A percentile compares a stretch with the other conserved stretches of the same genome.
Conservation (phyloP, 345 rosid genomes). For the Citrus hindsii region DNA sequence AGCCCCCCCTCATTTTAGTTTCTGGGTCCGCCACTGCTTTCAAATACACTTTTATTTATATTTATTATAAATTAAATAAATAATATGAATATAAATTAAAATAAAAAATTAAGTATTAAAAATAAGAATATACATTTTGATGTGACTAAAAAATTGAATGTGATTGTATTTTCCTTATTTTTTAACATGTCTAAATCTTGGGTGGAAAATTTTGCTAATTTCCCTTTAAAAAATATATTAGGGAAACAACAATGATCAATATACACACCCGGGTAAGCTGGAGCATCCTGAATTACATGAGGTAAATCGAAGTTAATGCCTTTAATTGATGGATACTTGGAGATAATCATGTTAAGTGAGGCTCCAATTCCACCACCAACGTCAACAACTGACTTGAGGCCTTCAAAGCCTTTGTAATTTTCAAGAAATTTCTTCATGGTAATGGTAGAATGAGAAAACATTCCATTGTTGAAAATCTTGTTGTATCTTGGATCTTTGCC, state of each 20-base stretch:
- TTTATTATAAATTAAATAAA: too few species aligned
- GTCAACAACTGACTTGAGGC: not conserved
- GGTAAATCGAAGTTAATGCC: not conserved
- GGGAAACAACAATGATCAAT: too few species aligned
- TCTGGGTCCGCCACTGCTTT: too few species aligned
- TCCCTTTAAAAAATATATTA: too few species aligned
- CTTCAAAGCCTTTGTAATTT: not conserved
- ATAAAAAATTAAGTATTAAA: too few species aligned
- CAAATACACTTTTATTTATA: too few species aligned
- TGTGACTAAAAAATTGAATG: too few species aligned
- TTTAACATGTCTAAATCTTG: too few species aligned
- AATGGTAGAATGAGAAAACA: not conserved
- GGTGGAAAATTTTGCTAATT: too few species aligned
- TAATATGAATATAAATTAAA: fast-evolving
- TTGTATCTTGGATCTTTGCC: not conserved
- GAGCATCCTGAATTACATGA: not conserved
- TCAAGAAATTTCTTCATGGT: not conserved
- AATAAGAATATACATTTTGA: too few species aligned
- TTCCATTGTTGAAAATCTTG: not conserved
- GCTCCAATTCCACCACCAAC: not conserved
- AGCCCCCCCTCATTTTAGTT: too few species aligned
- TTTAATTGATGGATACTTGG: not conserved
- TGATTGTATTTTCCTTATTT: too few species aligned
- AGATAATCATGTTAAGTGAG: not conserved
- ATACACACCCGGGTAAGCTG: not conserved